Evolutionary conservation across 2,329 filamentous ascomycete genomes (phyloP).

Genomic region (Sporothrix phasma): DNA sequence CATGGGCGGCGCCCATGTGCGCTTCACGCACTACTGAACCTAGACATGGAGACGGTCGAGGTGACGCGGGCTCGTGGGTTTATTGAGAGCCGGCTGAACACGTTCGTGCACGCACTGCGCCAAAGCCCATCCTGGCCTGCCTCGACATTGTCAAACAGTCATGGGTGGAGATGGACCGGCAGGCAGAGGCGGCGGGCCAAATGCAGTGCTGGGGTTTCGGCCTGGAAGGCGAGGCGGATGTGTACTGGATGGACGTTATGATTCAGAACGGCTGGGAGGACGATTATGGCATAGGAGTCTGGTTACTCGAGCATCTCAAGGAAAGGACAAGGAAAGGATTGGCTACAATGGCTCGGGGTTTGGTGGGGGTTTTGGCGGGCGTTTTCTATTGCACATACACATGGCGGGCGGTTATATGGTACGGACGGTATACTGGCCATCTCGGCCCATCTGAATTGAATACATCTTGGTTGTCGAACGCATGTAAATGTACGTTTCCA

Average conservation of each 20-base stretch:
- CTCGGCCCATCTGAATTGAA: background rate
- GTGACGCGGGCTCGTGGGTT: constrained; percentile 38
- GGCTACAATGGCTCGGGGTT: background rate
- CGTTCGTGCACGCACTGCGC: constrained; percentile 35
- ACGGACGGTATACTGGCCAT: background rate
- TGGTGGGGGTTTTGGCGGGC: background rate
- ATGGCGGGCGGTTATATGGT: background rate
- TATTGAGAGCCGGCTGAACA: constrained; percentile 37
- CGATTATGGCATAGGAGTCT: constrained; percentile 21
- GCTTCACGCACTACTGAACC: constrained; percentile 1
- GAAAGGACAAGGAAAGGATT: too few species aligned
- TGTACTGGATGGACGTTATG: constrained; percentile 48
- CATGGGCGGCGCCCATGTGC: background rate
- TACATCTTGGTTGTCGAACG: too few species aligned
- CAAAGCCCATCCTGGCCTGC: constrained; percentile 41
- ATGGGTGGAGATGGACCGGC: constrained; percentile 39
- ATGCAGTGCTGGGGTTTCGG: constrained; percentile 16
- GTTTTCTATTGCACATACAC: background rate
- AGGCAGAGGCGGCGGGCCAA: constrained; percentile 11
- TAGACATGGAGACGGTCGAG: constrained; percentile 30
- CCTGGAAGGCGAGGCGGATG: constrained; percentile 28
- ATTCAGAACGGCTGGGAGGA: constrained; percentile 47
- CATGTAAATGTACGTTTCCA: too few species aligned
- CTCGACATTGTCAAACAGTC: constrained; percentile 42
- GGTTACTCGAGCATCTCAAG: background rate